phyloP scores from a whole-genome alignment of 2,329 filamentous ascomycete species.

The Thelonectria discophora region DNA sequence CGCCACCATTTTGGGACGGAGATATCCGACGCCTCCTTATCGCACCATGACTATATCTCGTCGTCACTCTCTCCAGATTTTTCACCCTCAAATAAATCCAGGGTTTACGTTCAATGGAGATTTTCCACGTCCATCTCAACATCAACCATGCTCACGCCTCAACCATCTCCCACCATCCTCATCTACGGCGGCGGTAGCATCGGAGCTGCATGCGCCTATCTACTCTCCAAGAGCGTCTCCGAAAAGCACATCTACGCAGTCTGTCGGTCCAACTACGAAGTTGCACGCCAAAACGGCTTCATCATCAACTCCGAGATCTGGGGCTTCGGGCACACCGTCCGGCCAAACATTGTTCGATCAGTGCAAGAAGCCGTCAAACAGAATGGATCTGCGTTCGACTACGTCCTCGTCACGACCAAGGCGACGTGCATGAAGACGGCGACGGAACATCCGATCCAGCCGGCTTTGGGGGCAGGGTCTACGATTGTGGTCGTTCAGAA shows the following conservation, averaged over 20 bases:
- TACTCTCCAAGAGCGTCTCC: not conserved
- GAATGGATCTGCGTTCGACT: not conserved
- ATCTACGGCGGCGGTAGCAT: slow-evolving; percentile 11
- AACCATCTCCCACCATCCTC: not conserved
- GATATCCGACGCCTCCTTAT: too few relatives aligned
- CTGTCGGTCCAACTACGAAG: slow-evolving; percentile 9
- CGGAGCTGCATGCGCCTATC: slow-evolving; percentile 1
- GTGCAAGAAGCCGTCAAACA: not conserved
- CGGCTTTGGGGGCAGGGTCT: not conserved
- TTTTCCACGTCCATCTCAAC: too few relatives aligned
- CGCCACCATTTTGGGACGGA: too few relatives aligned
- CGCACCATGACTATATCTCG: too few relatives aligned
- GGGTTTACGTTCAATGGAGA: too few relatives aligned
- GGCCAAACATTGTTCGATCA: not conserved
- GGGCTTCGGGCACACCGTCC: not conserved
- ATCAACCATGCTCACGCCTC: not conserved
- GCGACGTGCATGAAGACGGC: not conserved
- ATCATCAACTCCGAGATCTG: slow-evolving; percentile 7
- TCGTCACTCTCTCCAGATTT: too few relatives aligned
- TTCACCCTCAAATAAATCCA: too few relatives aligned
- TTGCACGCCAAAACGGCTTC: not conserved
- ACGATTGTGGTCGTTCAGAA: slow-evolving; percentile 14
- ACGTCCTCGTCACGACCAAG: slow-evolving; percentile 6
- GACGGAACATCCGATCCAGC: not conserved
- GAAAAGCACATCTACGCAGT: slow-evolving; percentile 1